phyloP scores from a whole-genome alignment of 371 early-diverging fungal genomes.

The Basidiobolus heterosporus region DNA sequence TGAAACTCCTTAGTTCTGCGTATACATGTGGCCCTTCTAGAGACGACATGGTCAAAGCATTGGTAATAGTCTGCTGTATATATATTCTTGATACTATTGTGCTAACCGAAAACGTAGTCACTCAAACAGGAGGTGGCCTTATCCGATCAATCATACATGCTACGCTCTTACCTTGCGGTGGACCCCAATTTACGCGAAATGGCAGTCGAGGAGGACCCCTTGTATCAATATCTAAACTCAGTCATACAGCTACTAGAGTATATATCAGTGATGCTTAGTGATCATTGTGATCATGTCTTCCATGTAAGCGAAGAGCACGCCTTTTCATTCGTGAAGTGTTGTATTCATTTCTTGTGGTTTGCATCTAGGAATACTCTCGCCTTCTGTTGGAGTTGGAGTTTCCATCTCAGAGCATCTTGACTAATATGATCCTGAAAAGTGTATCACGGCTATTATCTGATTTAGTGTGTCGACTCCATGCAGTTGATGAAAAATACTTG shows the following conservation, averaged over 20 bases:
- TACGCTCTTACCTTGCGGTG: slow-evolving; percentile 6
- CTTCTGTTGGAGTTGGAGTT: slow-evolving; percentile 15
- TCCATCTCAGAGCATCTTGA: slow-evolving; percentile 12
- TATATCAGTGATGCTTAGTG: slow-evolving; percentile 15
- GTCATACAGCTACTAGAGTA: slow-evolving; percentile 17
- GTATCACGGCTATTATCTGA: slow-evolving; percentile 12
- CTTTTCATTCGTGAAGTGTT: background rate
- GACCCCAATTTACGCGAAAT: background rate
- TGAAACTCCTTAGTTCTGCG: slow-evolving; percentile 7
- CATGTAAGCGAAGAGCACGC: slow-evolving; percentile 7
- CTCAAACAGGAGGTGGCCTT: slow-evolving; percentile 2
- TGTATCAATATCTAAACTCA: slow-evolving; percentile 14
- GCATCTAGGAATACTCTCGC: slow-evolving; percentile 18
- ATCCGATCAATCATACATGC: slow-evolving; percentile 3
- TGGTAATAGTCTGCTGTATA: background rate
- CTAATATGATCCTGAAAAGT: slow-evolving; percentile 15
- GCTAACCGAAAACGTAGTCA: background rate
- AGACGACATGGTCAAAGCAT: background rate
- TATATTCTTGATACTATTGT: background rate
- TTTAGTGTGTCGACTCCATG: slow-evolving; percentile 11
- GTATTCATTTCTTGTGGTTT: too few species aligned
- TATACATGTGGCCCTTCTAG: background rate
- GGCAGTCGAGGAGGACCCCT: slow-evolving; percentile 12
- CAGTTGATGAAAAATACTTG: slow-evolving; percentile 14
- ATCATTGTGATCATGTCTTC: slow-evolving; percentile 14